A percentile compares a stretch with the other conserved stretches of the same genome.
Evolutionary conservation across 2,329 filamentous ascomycete genomes (phyloP).

Genomic region (Cytospora leucostoma): DNA sequence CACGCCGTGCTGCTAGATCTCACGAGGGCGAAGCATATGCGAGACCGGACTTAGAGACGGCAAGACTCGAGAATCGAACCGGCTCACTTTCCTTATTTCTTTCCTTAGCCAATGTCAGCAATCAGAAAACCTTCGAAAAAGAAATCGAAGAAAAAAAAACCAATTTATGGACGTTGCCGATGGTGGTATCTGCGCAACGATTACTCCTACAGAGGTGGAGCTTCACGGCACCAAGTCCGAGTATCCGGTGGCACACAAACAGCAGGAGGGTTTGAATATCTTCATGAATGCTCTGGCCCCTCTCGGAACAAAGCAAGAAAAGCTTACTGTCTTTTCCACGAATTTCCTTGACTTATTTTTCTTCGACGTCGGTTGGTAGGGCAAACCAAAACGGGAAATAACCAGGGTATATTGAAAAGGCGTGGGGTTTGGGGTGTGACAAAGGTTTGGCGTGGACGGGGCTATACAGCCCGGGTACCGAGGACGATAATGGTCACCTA

Average conservation of each 20-base stretch:
- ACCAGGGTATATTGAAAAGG: slow-evolving; percentile 17
- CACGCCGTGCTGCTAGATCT: slow-evolving; percentile 41
- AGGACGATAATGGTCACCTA: slow-evolving; percentile 19
- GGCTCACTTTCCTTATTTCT: not conserved
- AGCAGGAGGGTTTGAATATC: slow-evolving; percentile 11
- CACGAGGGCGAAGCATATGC: slow-evolving; percentile 12
- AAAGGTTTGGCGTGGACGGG: slow-evolving; percentile 2
- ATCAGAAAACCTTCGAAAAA: not conserved
- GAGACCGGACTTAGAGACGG: not conserved
- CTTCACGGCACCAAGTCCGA: slow-evolving; percentile 25
- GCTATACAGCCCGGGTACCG: not conserved
- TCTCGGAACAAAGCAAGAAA: slow-evolving; percentile 26
- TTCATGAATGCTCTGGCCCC: slow-evolving; percentile 19
- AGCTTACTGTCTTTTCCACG: slow-evolving; percentile 19
- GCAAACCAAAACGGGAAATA: slow-evolving; percentile 1
- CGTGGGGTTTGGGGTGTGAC: not conserved
- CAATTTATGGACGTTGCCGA: slow-evolving; percentile 14
- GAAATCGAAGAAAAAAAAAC: not conserved
- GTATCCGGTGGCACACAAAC: slow-evolving; percentile 13
- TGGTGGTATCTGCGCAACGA: slow-evolving; percentile 21
- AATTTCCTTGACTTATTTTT: slow-evolving; percentile 9
- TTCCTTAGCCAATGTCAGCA: not conserved
- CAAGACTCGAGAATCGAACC: not conserved
- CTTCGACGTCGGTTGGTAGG: slow-evolving; percentile 9
- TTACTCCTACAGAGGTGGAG: slow-evolving; percentile 24